Percentiles rank a stretch among this genome's conserved stretches.
Evolutionary conservation across 2,329 filamentous ascomycete genomes (phyloP).

Genomic region (Cladobotryum protrusum): DNA sequence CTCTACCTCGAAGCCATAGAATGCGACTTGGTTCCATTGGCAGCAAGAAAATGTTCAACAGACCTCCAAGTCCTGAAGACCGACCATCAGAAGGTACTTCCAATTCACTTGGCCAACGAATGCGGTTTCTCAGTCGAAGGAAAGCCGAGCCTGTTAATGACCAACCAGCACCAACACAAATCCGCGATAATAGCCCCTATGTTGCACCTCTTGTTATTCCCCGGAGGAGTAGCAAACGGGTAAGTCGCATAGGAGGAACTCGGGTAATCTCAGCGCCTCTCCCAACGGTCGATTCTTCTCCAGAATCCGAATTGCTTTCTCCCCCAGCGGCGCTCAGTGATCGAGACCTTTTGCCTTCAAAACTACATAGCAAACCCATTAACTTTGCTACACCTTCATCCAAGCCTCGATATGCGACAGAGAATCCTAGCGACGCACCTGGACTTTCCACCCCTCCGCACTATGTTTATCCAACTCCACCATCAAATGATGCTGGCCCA

Average conservation of each 20-base stretch:
- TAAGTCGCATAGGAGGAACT: constrained; percentile 16
- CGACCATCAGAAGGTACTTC: constrained; percentile 10
- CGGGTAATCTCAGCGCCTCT: constrained; percentile 9
- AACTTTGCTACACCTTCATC: constrained; percentile 14
- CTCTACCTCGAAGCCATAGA: constrained; percentile 2
- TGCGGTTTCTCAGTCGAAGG: constrained; percentile 29
- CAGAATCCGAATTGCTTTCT: constrained; percentile 28
- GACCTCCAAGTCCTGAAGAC: background rate
- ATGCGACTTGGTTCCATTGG: background rate
- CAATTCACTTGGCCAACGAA: constrained; percentile 28
- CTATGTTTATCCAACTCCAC: constrained; percentile 19
- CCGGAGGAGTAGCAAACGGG: constrained; percentile 42
- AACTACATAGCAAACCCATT: constrained; percentile 21
- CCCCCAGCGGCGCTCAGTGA: constrained; percentile 23
- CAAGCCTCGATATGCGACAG: constrained; percentile 7
- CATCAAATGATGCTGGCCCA: constrained; percentile 16
- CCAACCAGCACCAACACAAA: background rate
- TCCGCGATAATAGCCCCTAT: constrained; percentile 22
- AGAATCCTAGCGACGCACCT: constrained; percentile 15
- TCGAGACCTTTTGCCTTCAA: constrained; percentile 31
- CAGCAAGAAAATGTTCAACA: background rate
- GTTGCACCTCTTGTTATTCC: constrained; percentile 53
- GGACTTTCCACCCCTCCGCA: constrained; percentile 31
- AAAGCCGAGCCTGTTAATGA: constrained; percentile 37
- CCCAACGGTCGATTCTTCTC: constrained; percentile 15